Evolutionary conservation across 2,329 filamentous ascomycete species (phyloP).

Genomic region (Tolypocladium ovalisporum): DNA sequence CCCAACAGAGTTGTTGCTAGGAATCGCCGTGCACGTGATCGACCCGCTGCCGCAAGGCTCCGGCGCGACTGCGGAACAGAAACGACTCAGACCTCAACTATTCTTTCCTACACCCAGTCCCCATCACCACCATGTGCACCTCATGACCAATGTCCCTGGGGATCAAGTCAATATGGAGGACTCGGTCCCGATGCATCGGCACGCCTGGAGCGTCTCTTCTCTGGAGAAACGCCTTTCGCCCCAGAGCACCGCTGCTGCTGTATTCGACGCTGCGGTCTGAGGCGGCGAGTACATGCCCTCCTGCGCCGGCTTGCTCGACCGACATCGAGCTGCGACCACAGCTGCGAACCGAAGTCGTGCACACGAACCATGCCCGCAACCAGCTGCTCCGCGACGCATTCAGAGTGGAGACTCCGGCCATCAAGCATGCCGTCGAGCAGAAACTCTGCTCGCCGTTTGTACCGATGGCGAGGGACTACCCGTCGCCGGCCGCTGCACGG

Average conservation of each 20-base stretch:
- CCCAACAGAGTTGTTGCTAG: too few relatives aligned
- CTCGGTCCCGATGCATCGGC: conserved; percentile 21
- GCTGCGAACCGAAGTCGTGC: not conserved
- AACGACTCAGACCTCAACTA: not conserved
- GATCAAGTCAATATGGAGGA: conserved; percentile 32
- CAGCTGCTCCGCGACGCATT: conserved; percentile 18
- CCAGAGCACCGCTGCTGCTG: conserved; percentile 1
- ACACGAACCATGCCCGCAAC: conserved; percentile 13
- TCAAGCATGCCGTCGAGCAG: conserved; percentile 8
- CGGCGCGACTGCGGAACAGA: not conserved
- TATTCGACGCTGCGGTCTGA: not conserved
- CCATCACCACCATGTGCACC: conserved; percentile 18
- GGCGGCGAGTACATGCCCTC: not conserved
- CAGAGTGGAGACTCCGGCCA: conserved; percentile 9
- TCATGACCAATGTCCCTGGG: conserved; percentile 36
- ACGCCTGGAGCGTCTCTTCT: conserved; percentile 10
- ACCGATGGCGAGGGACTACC: conserved; percentile 15
- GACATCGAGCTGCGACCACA: conserved; percentile 4
- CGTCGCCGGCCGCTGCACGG: conserved; percentile 11
- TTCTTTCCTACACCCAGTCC: not conserved
- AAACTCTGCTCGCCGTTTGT: conserved; percentile 16
- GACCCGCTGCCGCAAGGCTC: not conserved
- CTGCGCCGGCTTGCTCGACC: not conserved
- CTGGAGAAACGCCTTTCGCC: conserved; percentile 10
- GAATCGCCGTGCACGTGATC: not conserved